A percentile compares a stretch with the other conserved stretches of the same genome.
phyloP scores from a whole-genome alignment of 1,139 yeast species.

The Kodamaea fungicola region DNA sequence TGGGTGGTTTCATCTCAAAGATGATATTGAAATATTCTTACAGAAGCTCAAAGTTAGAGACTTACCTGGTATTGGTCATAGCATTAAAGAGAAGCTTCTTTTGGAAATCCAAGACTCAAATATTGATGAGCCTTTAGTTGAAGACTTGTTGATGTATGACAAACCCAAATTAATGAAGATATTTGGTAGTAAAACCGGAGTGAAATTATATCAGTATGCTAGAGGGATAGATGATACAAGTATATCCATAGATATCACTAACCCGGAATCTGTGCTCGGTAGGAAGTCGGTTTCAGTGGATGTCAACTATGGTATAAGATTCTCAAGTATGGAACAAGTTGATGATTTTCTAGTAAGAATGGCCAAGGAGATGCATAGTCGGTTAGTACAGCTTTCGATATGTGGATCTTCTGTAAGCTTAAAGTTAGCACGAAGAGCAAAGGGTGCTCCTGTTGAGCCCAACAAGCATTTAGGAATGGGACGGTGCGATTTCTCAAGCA shows the following conservation, averaged over 20 bases:
- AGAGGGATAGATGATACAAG: conserved; percentile 67
- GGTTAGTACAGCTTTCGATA: conserved; percentile 48
- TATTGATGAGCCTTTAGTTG: conserved; percentile 14
- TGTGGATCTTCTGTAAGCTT: conserved; percentile 59
- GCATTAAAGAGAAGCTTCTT: conserved; percentile 44
- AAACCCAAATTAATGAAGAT: conserved; percentile 35
- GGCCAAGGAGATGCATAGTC: conserved; percentile 53
- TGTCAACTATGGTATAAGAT: conserved; percentile 87
- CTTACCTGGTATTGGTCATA: conserved; percentile 84
- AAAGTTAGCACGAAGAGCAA: conserved; percentile 62
- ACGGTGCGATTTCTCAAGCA: conserved; percentile 59
- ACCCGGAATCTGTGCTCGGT: conserved; percentile 41
- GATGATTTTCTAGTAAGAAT: conserved; percentile 60
- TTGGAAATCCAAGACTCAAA: conserved; percentile 13
- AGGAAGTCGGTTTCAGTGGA: conserved; percentile 85
- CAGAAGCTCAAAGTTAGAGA: conserved; percentile 44
- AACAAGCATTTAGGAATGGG: conserved; percentile 87
- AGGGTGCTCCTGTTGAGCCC: conserved; percentile 67
- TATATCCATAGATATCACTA: conserved; percentile 46
- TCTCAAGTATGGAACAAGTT: conserved; percentile 56
- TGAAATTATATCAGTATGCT: conserved; percentile 54
- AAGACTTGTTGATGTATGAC: conserved; percentile 36
- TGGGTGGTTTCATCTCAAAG: conserved; percentile 46
- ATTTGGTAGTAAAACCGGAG: conserved; percentile 72
- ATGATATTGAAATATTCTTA: conserved; percentile 35